Evolutionary conservation across 2,329 filamentous ascomycete species (phyloP).

Genomic region (Seiridium unicorne): DNA sequence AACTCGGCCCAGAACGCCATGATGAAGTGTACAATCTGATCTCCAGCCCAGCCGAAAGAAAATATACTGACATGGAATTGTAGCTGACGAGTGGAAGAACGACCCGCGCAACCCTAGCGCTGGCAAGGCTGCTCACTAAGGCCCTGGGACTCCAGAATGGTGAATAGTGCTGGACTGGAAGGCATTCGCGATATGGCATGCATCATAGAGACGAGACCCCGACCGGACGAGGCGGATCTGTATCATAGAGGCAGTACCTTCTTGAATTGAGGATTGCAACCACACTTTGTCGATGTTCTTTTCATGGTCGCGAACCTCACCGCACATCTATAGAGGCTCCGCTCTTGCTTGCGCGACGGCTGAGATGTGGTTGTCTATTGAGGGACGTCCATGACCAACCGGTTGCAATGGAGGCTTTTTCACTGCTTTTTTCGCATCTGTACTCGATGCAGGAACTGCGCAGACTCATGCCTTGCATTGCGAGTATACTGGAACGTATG

Average conservation of each 20-base stretch:
- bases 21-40: conserved; percentile 66
- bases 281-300: not conserved
- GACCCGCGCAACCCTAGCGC: conserved; percentile 82
- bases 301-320: too few relatives aligned
- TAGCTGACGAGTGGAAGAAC: conserved; percentile 95
- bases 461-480: too few relatives aligned
- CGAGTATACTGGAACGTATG: too few relatives aligned
- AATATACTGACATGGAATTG: not conserved
- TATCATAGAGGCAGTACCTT: conserved; percentile 26
- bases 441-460: too few relatives aligned
- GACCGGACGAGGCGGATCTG: conserved; percentile 18
- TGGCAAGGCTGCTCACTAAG: conserved; percentile 47
- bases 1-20: conserved; percentile 78
- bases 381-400: too few relatives aligned
- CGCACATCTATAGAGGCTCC: too few relatives aligned
- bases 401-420: too few relatives aligned
- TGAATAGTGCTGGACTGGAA: conserved; percentile 8
- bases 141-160: conserved; percentile 10
- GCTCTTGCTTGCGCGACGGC: too few relatives aligned
- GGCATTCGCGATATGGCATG: conserved; percentile 6
- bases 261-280: conserved; percentile 16
- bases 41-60: not conserved
- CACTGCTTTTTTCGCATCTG: too few relatives aligned
- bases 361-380: too few relatives aligned
- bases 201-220: conserved; percentile 20